Base-by-base conservation (phyloP, 2,329 filamentous ascomycete species). In the Mycosphaerelloides madeirae region DNA sequence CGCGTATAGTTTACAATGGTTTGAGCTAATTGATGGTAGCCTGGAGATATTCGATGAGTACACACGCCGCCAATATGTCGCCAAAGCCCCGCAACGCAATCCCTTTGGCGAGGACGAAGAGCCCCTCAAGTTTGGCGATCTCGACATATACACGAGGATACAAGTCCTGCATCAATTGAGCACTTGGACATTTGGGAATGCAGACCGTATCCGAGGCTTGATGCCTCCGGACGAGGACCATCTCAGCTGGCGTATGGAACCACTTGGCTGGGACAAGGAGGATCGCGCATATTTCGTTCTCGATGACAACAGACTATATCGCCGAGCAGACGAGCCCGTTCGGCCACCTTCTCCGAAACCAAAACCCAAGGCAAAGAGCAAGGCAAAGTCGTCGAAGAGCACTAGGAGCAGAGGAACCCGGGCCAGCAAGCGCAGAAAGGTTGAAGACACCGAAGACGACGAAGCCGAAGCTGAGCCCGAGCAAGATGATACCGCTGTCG, bases 291-390 rank as follows among this genome's bases (percentile, higher is more conserved):
- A 97, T 63, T 95, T 85, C 60, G 83, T 97, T 3, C 77, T 98
- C 3, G 91, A 97, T 58, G 93, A 98, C 64, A 94, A 96, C 58
- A 80, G 93, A 50, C 74, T 98, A 32, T 98, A 98, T 65, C 85
- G 90, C 44, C 76, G 85, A 49, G 88, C 86, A n/a, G 87, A 95
- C 48, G 77, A 84, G 19, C 79, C 81, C 1, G 73, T 79, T 2
- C 77, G 80, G 6, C 67, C 78, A 12, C 68, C 75, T 5, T 53
- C 56, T 8, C 66, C 76, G 19, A 84, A 84, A 61, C 72, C 79
- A 2, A 68, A 68, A 46, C 48, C 65, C 3, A 74, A 72, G 50
- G 16, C 66, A 3, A 78, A 84, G 75, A 65, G 73, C 4, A 86
- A 81, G 58, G 43, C 49, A 9, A 79, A 77, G 19, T 83, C 82